Base-by-base conservation (phyloP, 2,329 filamentous ascomycete species). In the Neofusicoccum umdonicola region DNA sequence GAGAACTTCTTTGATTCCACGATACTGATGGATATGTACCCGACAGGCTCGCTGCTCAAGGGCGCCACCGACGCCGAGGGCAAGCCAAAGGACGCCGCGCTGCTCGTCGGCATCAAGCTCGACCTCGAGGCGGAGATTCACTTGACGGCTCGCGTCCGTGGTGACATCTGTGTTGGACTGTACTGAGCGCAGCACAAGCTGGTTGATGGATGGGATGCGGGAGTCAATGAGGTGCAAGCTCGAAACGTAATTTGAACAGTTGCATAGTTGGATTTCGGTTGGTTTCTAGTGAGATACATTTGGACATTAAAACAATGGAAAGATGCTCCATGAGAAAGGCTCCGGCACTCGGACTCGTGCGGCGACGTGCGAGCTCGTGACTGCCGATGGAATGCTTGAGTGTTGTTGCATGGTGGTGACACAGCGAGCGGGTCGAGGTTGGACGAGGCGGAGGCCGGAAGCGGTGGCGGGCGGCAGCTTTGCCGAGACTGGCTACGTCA, bases 111-210 rank as follows among this genome's bases (percentile, higher is more conserved):
- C 64, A 87, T 88, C 78, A 87, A 88, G 79, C 79, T 88, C 42
- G 86, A 88, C 71, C 76, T 88, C 22, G 85, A 88, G 73, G 85
- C 85, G 15, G 85, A 88, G 72, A 83, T 88, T 47, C 85, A 88
- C 72, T 75, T 88, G 67, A 88, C 85, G 27, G 85, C 86, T 54
- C 77, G 85, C 61, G 80, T 88, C 66, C 80, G 84, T 50, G 85
- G 86, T 80, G 86, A 88, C 72, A 87, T 88, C 70, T 81, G 82
- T 19, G 81, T 88, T 67, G 85, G 84, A 47, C 74, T 87, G 69
- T 87, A 86, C 73, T 87, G 77, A 71, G 19, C 44, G n/a, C 17
- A 39, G 50, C 5, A 13, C 7, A 13, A 17, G 0, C 9, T 35
- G n/a, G 9, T 34, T 22, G 31, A 34, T 1, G 13, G 56, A 47